phyloP scores from a whole-genome alignment of 176 grass and related monocot species.

The Oryza meridionalis region DNA sequence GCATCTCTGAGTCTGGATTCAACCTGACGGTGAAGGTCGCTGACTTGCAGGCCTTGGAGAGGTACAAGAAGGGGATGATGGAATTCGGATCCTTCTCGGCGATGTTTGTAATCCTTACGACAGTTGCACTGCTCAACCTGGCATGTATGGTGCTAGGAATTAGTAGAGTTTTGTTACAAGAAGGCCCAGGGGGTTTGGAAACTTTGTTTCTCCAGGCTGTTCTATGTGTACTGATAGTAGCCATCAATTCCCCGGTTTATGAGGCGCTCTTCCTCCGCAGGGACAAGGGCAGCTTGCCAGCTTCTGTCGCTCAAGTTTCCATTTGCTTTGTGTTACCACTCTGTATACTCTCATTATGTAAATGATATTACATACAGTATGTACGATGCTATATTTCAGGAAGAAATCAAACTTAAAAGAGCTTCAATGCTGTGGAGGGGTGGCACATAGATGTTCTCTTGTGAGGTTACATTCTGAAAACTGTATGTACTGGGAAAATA shows the following conservation, averaged over 20 bases:
- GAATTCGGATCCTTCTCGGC: constrained; percentile 65
- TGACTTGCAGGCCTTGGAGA: constrained; percentile 36
- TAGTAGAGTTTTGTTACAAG: constrained; percentile 21
- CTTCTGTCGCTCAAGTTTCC: constrained; percentile 48
- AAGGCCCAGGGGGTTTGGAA: constrained; percentile 13
- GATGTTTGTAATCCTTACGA: constrained; percentile 62
- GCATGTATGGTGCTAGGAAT: constrained; percentile 46
- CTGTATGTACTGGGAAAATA: not conserved
- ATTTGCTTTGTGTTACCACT: constrained; percentile 48
- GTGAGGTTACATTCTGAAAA: not conserved
- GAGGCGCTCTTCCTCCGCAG: constrained; percentile 67
- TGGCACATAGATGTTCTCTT: not conserved
- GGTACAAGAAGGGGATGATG: constrained; percentile 62
- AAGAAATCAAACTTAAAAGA: too few relatives aligned
- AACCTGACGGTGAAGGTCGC: constrained; percentile 57
- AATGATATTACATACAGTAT: not conserved
- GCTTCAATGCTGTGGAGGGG: too few relatives aligned
- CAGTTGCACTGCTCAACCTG: constrained; percentile 62
- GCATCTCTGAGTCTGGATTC: constrained; percentile 56
- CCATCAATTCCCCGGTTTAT: constrained; percentile 59
- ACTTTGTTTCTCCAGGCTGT: constrained; percentile 56
- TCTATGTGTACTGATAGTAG: constrained; percentile 45
- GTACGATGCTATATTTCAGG: too few relatives aligned
- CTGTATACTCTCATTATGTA: constrained; percentile 33
- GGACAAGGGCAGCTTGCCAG: constrained; percentile 58